Base-by-base conservation (phyloP, 148 eudicot genomes). In the Amaranthus palmeri region DNA sequence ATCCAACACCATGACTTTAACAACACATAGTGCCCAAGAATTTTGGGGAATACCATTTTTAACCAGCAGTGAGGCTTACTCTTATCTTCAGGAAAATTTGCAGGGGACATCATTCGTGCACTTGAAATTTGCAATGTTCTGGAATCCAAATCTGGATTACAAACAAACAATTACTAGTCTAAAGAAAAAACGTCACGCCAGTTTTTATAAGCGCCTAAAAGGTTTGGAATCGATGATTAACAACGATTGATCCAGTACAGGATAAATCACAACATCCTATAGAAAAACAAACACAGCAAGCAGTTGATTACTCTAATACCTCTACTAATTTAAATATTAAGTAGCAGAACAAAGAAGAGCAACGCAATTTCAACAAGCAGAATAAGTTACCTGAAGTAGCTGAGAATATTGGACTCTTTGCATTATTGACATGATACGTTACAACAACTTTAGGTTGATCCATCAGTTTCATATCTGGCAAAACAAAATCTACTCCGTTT, bases 21-120 rank as follows among this genome's bases (percentile, higher is more conserved):
- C 25, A 3, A 36, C 10, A 65, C 43, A 63, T 4, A 17, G 25
- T 41, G 68, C 45, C 8, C 54, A 9, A 76, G 74, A 18, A 47
- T 4, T 3, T 11, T 7, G 48, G 49, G 54, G 46, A 76, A 58
- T 86, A 93, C 97, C 98, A 91, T 80, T 79, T 85, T 87, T 65
- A 93, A 71, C 81, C 90, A 89, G 81, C 96, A 85, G 61, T 85
- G 90, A 57, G 98, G 97, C 78, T 79, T 84, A 59, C 76, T 80
- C 78, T 86, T 89, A 64, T 85, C 91, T 63, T 69, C 68, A 62
- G 87, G 83, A 78, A 80, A 78, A 78, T 76, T 87, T 52, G 84
- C 96, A 69, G 86, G 87, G 50, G 83, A 80, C 91, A 86, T 86
- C 54, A 83, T 81, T 75, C 90, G 90, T 71, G 92, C 82, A 69